Percentiles rank a stretch among this genome's conserved stretches.
phyloP scores from a whole-genome alignment of 345 rosid genomes.

The Dipteronia sinensis region DNA sequence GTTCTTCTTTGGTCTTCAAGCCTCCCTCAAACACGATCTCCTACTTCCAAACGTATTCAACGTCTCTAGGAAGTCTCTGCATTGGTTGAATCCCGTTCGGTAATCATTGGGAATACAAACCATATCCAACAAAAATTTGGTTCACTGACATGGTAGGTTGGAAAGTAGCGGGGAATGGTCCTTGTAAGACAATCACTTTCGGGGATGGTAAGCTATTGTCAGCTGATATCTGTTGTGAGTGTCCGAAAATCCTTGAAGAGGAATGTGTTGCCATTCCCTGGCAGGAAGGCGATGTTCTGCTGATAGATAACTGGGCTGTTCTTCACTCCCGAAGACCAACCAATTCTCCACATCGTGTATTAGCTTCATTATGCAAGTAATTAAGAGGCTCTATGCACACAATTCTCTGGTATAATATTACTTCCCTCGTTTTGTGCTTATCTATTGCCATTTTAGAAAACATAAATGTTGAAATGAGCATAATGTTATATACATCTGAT shows the following conservation, averaged over 20 bases:
- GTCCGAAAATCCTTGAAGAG: conserved; percentile 69
- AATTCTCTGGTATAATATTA: no score
- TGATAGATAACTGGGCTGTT: conserved; percentile 83
- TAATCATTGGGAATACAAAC: no score
- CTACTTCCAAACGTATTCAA: no score
- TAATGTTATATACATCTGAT: no score
- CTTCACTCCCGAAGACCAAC: conserved; percentile 78
- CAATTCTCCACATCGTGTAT: conserved; percentile 67
- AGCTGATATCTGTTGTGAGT: conserved; percentile 51
- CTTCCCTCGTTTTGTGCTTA: no score
- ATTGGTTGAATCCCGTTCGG: no score
- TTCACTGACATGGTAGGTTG: conserved; percentile 91
- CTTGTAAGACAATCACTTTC: conserved; percentile 62
- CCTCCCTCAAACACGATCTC: no score
- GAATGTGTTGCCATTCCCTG: conserved; percentile 81
- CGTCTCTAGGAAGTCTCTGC: no score
- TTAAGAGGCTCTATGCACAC: not conserved
- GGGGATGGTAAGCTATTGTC: conserved; percentile 77
- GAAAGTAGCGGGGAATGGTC: conserved; percentile 73
- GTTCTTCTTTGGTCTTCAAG: no score
- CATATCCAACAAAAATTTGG: no score
- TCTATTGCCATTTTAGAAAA: no score
- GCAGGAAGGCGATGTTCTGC: conserved; percentile 78
- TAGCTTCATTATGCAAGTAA: conserved; percentile 87
- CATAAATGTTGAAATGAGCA: no score